phyloP scores from a whole-genome alignment of 805 yeast species.

The Torulaspora delbrueckii region DNA sequence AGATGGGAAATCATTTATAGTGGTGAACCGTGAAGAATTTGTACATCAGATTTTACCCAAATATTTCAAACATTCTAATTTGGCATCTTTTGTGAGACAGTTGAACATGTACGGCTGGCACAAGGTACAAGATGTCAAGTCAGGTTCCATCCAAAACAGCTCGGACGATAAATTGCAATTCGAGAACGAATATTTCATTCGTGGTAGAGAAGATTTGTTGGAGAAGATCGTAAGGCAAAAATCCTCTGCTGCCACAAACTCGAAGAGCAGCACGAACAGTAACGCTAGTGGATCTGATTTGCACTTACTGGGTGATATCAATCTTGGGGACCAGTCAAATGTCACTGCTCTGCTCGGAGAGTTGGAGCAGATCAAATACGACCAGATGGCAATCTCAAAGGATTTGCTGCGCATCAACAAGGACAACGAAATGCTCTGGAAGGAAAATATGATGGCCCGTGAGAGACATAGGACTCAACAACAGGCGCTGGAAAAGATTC shows the following conservation, averaged over 20 bases:
- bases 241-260: slow-evolving; percentile 11
- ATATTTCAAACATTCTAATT: slow-evolving; percentile 91
- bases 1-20: slow-evolving; percentile 83
- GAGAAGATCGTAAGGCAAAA: slow-evolving; percentile 81
- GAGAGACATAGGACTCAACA: slow-evolving; percentile 84
- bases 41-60: slow-evolving; percentile 81
- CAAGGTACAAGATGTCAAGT: slow-evolving; percentile 86
- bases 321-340: slow-evolving; percentile 8
- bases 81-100: slow-evolving; percentile 93
- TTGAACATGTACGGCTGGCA: slow-evolving; percentile 99
- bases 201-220: slow-evolving; percentile 76
- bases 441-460: slow-evolving; percentile 74
- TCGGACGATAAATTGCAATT: slow-evolving; percentile 86
- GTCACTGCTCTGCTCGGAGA: slow-evolving; percentile 50
- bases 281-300: slow-evolving; percentile 9
- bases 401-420: slow-evolving; percentile 77
- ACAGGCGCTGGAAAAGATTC: slow-evolving; percentile 79
- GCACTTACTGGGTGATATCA: slow-evolving; percentile 17
- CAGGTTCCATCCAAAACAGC: slow-evolving; percentile 58
- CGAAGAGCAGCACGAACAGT: slow-evolving; percentile 7
- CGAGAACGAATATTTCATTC: slow-evolving; percentile 71
- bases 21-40: slow-evolving; percentile 73
- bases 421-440: slow-evolving; percentile 90
- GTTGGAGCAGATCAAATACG: slow-evolving; percentile 66
- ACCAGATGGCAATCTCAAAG: slow-evolving; percentile 76